Evolutionary conservation across 192 early-diverging fungal genomes (phyloP), one percentile per base, ranked within the genome.

Genomic region (Coemansia sp.): DNA sequence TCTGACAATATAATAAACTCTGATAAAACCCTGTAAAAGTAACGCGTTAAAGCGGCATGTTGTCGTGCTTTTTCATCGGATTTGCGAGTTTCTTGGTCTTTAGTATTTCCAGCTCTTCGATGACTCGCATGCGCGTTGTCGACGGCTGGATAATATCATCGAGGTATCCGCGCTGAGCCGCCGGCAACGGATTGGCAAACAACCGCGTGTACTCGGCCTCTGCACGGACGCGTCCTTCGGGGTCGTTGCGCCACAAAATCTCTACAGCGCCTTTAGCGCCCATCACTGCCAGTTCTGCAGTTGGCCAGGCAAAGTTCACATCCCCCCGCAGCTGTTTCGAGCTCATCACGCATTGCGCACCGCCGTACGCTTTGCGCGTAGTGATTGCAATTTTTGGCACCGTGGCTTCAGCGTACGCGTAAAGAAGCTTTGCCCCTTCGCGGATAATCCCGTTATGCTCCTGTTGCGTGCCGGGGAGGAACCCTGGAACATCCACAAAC

Each of bases 261-360:
- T 95, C 96, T 0, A 96, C 96, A 10, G 96, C 96, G 21, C 94
- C 96, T 84, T 95, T 91, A 40, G 93, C 92, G 46, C 96, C 96
- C 96, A 98, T 98, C 51, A 98, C 96, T 42, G 96, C 96, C 72
- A 98, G 95, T 73, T 98, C 96, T 31, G 91, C 94, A n/a, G 91
- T 90, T 12, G 95, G 95, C 93, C 93, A 98, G 5, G 93, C 88
- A 66, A 93, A 90, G 80, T 94, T 96, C 47, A 87, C 63, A 63
- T 98, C 96, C 54, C 94, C 96, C 17, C 92, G 82, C 65, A 98
- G 79, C 86, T 98, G 96, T 83, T 98, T 98, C 8, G 93, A 94
- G 61, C 85, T 85, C 96, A 98, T 98, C 17, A 98, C 96, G 79
- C 94, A 93, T 72, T 98, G 96, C 6, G 96, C 96, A 42, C 96